Evolutionary conservation across 352 stramenopile species (phyloP).

Genomic region (Aphanomyces euteiches): DNA sequence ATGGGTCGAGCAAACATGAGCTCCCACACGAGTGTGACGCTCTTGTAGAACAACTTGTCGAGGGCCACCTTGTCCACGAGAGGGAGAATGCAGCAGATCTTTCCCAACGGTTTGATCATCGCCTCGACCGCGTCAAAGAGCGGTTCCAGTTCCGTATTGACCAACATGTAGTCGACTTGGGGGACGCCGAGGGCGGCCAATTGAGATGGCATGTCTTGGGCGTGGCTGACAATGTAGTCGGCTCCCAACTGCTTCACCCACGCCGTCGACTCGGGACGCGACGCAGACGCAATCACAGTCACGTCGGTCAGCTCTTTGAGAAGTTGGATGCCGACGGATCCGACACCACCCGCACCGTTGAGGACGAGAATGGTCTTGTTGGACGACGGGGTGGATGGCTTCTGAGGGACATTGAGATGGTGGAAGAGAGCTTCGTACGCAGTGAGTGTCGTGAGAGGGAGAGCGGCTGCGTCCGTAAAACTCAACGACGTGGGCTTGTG

Average conservation of each 20-base stretch:
- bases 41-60: conserved; percentile 6
- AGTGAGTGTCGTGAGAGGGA: conserved; percentile 19
- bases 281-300: conserved; percentile 26
- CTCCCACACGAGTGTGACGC: background rate
- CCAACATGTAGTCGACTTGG: conserved; percentile 21
- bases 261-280: conserved; percentile 9
- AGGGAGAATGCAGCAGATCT: background rate
- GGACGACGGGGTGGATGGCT: background rate
- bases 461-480: conserved; percentile 19
- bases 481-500: conserved; percentile 2
- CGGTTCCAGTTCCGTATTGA: background rate
- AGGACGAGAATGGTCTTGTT: conserved; percentile 14
- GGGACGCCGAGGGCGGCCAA: conserved; percentile 5
- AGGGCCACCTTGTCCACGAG: background rate
- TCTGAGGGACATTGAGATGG: background rate
- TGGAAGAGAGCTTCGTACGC: conserved; percentile 12
- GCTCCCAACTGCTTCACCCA: conserved; percentile 17
- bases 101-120: conserved; percentile 10
- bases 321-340: conserved; percentile 23
- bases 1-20: conserved; percentile 29
- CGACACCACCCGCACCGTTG: conserved; percentile 15
- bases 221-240: conserved; percentile 21
- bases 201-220: conserved; percentile 8
- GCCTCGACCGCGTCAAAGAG: conserved; percentile 2
- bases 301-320: conserved; percentile 18